Evolutionary conservation across 2,329 filamentous ascomycete species (phyloP), one percentile per base, ranked within the genome.

Genomic region (Arthroderma uncinatum): DNA sequence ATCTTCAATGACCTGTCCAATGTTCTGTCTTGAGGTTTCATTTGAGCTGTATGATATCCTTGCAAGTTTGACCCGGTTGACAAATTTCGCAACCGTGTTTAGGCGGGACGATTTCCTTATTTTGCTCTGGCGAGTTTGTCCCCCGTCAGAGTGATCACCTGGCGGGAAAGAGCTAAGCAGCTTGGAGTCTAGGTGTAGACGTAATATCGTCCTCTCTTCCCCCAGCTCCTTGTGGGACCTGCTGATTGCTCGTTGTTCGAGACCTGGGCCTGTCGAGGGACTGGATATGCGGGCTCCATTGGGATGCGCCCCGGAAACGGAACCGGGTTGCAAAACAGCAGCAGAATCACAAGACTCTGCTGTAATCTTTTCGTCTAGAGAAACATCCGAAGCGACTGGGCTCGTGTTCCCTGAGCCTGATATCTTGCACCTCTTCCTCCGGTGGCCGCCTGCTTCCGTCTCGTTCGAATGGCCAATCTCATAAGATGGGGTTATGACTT

Each of bases 1-100:
- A 3, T 78, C 73, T 23, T 83, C 72, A 57, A 95, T 86, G 61
- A 76, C 78, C 7, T 76, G 67, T 0, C 84, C 86, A 28, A 87
- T 68, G 0, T 71, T 70, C 33, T 68, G 65, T 39, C 77, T 76
- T 39, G 71, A 73, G 28, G 66, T 67, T 5, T 73, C 66, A 57
- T 81, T 78, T 3, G 64, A 66, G 1, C 79, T 81, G 65, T 92
- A 92, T 59, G 72, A 76, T 33, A 89, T 76, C 10, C 73, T 71
- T 37, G 21, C 37, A 42, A 55, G 19, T 25, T 55, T 55, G 14
- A 30, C 50, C 47, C 23, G 23, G 12, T 48, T 48, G 10, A 48
- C 12, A 9, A 48, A 48, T 48, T 48, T 40, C 12, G 39, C 28
- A 16, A 37, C 14, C 1, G 50, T 37, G 12, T 53, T 53, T 9